phyloP scores from a whole-genome alignment of 1,139 yeast genomes.

The Taiozyma sp. region DNA sequence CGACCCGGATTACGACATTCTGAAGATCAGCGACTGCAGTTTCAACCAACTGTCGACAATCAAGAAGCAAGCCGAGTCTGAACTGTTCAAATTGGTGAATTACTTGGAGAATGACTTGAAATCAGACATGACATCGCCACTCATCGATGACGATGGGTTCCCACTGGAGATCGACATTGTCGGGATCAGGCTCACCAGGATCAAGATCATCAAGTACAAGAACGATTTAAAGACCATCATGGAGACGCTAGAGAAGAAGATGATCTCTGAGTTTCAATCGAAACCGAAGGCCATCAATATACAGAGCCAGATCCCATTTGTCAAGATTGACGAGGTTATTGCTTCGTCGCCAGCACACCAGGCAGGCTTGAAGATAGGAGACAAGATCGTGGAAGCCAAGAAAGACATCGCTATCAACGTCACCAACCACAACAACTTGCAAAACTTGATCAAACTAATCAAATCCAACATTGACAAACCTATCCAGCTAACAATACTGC shows the following conservation, averaged over 20 bases:
- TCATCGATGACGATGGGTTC: slow-evolving; percentile 71
- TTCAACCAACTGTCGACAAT: slow-evolving; percentile 1
- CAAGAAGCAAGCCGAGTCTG: slow-evolving; percentile 18
- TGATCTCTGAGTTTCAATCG: slow-evolving; percentile 38
- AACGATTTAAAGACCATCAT: slow-evolving; percentile 62
- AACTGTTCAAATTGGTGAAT: slow-evolving; percentile 9
- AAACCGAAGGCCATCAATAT: neutral
- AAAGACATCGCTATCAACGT: slow-evolving; percentile 34
- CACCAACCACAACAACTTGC: slow-evolving; percentile 15
- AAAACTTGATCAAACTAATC: slow-evolving; percentile 32
- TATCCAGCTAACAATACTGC: neutral
- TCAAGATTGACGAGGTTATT: slow-evolving; percentile 44
- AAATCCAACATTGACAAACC: slow-evolving; percentile 2
- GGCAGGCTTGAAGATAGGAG: slow-evolving; percentile 38
- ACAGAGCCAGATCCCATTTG: slow-evolving; percentile 45
- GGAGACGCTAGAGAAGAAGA: slow-evolving; percentile 40
- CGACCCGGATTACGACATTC: neutral
- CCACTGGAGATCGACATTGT: slow-evolving; percentile 80
- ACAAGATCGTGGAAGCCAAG: slow-evolving; percentile 50
- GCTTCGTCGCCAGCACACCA: slow-evolving; percentile 42
- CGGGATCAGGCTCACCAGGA: slow-evolving; percentile 55
- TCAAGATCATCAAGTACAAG: slow-evolving; percentile 58
- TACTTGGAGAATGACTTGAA: slow-evolving; percentile 8
- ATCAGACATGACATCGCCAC: slow-evolving; percentile 51
- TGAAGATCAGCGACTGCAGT: neutral